Evolutionary conservation across 495 filamentous ascomycete species (phyloP), one percentile per base, ranked within the genome.

Genomic region (Tuber magnatum): DNA sequence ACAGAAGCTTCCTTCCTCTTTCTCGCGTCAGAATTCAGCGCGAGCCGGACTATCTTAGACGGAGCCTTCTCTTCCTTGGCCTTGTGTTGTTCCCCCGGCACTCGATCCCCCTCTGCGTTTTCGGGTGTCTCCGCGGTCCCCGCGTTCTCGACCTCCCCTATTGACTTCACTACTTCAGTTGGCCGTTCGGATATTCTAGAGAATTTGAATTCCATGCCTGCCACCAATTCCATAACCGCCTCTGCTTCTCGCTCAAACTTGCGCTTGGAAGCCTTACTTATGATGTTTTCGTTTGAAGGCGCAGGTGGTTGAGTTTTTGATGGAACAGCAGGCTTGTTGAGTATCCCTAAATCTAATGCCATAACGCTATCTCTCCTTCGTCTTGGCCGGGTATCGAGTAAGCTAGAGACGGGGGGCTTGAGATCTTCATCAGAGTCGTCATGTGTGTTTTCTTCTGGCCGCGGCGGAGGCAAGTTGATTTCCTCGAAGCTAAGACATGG

Each of bases 351-450:
- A 16, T 78, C 48, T 46, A 38, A 38, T 35, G 68, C 71, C 32
- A 73, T 71, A 18, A 51, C 40, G 44, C 79, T 81, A 42, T 78
- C 79, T 48, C 80, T 74, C 70, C 79, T 77, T 44, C 79, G 75
- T 32, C 80, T 80, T 39, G 80, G 76, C 4, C 80, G 79, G 41
- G 71, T 78, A 61, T 80, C 79, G n/a, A 80, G 75, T 48, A 80
- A 72, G 74, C 73, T 79, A 43, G 78, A 80, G 12, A 56, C 28
- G 3, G 78, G 79, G 39, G 79, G 78, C 43, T 61, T 73, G 9
- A 77, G 79, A 42, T 80, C 77, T 68, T 80, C 78, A 74, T 80
- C 78, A 2, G 77, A 79, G 24, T 76, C 78, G 16, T 71, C 69
- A 71, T 44, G 39, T 41, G 6, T 44, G 22, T 70, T 73, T 41